Evolutionary conservation across 2,329 filamentous ascomycete genomes (phyloP), one percentile per base, ranked within the genome.

Genomic region (Neonectria ditissima): DNA sequence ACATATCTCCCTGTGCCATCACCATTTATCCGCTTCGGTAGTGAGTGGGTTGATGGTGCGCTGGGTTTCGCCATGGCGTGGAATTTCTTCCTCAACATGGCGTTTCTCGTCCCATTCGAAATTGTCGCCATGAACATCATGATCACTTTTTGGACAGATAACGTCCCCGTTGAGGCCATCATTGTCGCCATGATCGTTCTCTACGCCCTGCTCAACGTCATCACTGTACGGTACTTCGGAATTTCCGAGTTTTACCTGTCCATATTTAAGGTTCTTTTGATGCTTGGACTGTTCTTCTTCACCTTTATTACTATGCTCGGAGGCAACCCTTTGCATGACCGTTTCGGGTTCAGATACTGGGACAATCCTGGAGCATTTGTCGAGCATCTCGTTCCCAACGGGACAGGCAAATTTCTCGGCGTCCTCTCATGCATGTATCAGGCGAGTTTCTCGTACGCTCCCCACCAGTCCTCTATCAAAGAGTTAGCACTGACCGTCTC

Each of bases 181-280:
- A 63, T 66, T 4, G 44, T 57, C 24, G 59, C 51, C 16, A 55
- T 62, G 39, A 65, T 65, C 28, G 55, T 59, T 1, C 59, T 62
- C 14, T 65, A 62, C 18, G 34, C 51, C 11, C 4, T 59, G 9
- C 50, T 63, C n/a, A 89, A 91, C 69, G 22, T 61, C 32, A n/a
- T 55, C n/a, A 47, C 62, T 16, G 57, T 64, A 7, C 47, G 48
- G n/a, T 63, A 59, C n/a, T 63, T 63, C 28, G 55, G 60, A 30
- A 55, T 54, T 16, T 53, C 50, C 2, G 60, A 63, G 50, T 63
- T 59, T 28, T 63, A 55, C 13, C 50, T 63, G 13, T 63, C 60
- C 8, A 59, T 59, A 5, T 47, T 47, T 20, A 63, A 63, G 28
- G 55, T 63, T 20, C 11, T 59, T 16, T 20, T 63, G 8, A 59